Percentiles rank a stretch among this genome's conserved stretches.
These are phyloP conservation scores for Mycosphaerella sp. DNA, from an alignment of 2,329 filamentous ascomycete genomes.

Conservation along the genomic window DNA sequence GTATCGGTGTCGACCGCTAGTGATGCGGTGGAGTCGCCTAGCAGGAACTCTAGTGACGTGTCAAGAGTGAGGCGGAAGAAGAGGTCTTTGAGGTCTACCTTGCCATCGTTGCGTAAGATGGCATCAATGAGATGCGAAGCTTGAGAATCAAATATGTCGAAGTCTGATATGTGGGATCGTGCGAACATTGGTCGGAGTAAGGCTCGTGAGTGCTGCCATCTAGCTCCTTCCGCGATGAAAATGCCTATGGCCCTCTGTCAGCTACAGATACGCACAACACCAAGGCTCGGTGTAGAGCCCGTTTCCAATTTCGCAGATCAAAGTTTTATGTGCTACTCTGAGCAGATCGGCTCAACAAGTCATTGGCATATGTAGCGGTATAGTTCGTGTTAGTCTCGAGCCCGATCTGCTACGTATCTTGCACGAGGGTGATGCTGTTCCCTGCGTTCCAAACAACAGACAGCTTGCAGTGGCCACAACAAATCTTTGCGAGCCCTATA, in stretches of 20 bases:
- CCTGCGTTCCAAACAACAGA: no score
- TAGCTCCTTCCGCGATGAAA: constrained; percentile 39
- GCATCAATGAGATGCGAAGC: neutral
- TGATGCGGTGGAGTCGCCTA: constrained; percentile 43
- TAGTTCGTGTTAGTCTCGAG: no score
- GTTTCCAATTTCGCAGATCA: no score
- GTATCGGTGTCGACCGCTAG: constrained; percentile 11
- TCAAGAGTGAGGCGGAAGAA: constrained; percentile 61
- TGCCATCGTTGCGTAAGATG: constrained; percentile 48
- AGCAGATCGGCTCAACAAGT: no score
- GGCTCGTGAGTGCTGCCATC: constrained; percentile 21
- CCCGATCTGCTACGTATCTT: no score
- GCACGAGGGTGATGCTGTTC: no score
- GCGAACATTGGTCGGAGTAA: constrained; percentile 47
- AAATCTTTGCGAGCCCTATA: no score
- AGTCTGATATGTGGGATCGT: neutral
- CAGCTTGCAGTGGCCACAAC: no score
- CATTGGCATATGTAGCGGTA: no score
- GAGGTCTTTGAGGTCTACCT: constrained; percentile 54
- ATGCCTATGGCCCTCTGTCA: constrained; percentile 10
- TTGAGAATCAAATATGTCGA: constrained; percentile 1
- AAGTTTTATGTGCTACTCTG: no score
- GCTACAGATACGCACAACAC: no score
- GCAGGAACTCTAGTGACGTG: constrained; percentile 59
- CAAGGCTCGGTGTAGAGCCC: no score